Base-by-base conservation (phyloP, 306 rosid genomes). In the Dicorynia guianensis region DNA sequence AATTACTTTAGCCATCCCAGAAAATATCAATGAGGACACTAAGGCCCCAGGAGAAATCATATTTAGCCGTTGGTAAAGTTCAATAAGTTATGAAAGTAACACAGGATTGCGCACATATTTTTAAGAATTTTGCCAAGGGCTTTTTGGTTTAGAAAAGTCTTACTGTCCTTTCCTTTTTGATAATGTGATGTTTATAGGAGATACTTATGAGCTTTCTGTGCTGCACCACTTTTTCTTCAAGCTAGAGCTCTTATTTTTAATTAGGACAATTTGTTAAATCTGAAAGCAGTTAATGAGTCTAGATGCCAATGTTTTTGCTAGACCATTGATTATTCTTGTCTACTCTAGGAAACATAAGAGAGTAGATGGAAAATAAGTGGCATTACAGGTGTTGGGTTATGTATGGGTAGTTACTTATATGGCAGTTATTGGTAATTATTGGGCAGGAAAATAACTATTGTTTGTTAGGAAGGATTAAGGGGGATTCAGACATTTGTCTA, bases 221-320 rank as follows among this genome's bases (percentile, higher is more conserved):
- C 33, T 11, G 18, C 33, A 44, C 18, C 42, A 6, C 38, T 33
- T 19, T 55, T 57, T 61, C 2, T 33, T 13, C 0, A 12, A 34
- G 4, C 17, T 59, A 4, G 10, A 12, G n/a, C 44, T 14, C 20
- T 36, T 39, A 63, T 46, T 61, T 12, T 7, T 17, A 63, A 4
- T 6, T 50, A 6, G 11, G 11, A 8, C 40, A 25, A 25, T 30
- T 5, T 42, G 20, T 48, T 33, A 67, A 25, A 12, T 18, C 50
- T 52, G 14, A 12, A 64, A 79, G 40, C 58, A 57, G 69, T 68
- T 30, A 53, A 8, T 13, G 25, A 65, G 57, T 54, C 49, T 55
- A 15, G 46, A 63, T 49, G 25, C 47, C 43, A 42, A 42, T 35
- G 34, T 59, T n/a, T n/a, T n/a, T n/a, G n/a, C n/a, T n/a, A n/a